Conservation (phyloP, 495 filamentous ascomycete species). For the Penicillium silybi region DNA sequence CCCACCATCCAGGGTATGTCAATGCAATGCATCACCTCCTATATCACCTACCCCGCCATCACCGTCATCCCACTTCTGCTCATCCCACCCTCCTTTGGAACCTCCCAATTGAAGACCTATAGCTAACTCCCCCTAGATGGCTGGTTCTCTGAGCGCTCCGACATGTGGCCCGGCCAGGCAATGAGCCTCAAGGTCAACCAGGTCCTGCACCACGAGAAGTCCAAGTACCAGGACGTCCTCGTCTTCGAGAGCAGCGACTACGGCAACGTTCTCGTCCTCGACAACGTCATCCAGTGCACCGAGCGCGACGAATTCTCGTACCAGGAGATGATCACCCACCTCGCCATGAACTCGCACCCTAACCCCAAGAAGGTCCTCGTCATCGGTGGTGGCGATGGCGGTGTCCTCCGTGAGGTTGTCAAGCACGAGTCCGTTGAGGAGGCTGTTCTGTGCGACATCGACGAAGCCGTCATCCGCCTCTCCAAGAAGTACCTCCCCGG, state of each 20-base stretch:
- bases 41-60: background rate
- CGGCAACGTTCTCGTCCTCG: constrained; percentile 93
- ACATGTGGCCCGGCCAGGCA: constrained; percentile 99
- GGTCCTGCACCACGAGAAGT: constrained; percentile 97
- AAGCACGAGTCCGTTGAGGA: constrained; percentile 94
- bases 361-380: constrained; percentile 97
- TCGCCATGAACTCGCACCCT: constrained; percentile 98
- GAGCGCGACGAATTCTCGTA: constrained; percentile 99
- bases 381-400: constrained; percentile 95
- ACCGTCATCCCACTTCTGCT: constrained; percentile 3
- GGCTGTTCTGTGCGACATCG: constrained; percentile 96
- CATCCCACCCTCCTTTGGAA: constrained; percentile 16
- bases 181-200: constrained; percentile 98
- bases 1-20: constrained; percentile 58
- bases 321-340: constrained; percentile 99
- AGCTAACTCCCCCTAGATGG: constrained; percentile 61
- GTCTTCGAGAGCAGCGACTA: constrained; percentile 97
- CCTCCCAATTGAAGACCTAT: background rate
- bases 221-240: constrained; percentile 96
- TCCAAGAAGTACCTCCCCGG: constrained; percentile 96
- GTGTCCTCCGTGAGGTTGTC: constrained; percentile 95
- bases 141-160: constrained; percentile 97
- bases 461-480: constrained; percentile 98
- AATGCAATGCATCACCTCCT: background rate
- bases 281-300: constrained; percentile 98